Evolutionary conservation across 23 red algal genomes (phyloP).

Genomic region (Gracilaria gracilis): DNA sequence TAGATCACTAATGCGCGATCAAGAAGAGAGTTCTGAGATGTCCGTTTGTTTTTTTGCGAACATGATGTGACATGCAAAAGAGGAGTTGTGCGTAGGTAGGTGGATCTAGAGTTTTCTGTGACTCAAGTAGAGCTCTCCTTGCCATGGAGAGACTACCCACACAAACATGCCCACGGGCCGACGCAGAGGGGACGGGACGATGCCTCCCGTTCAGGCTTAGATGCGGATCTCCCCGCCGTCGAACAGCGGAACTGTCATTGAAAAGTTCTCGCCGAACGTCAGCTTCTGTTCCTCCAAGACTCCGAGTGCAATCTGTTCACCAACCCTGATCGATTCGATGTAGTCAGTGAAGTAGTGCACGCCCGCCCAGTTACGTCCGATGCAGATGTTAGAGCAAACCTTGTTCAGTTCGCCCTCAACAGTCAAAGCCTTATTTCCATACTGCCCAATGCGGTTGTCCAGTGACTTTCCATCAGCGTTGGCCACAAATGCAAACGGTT

Average conservation of each 20-base stretch:
- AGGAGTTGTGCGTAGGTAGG: too few species aligned
- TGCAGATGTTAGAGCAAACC: constrained; percentile 73
- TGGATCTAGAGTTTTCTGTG: too few species aligned
- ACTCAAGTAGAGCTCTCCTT: too few species aligned
- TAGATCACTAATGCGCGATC: too few species aligned
- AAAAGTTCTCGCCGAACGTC: constrained; percentile 63
- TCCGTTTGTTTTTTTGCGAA: too few species aligned
- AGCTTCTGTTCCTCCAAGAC: constrained; percentile 71
- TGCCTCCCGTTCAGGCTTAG: too few species aligned
- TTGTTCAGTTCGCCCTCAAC: constrained; percentile 80
- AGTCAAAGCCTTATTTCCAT: constrained; percentile 35
- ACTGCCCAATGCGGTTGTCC: background rate
- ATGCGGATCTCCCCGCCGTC: too few species aligned
- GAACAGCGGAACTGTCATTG: constrained; percentile 61
- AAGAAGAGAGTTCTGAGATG: too few species aligned
- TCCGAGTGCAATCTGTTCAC: constrained; percentile 63
- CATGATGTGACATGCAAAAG: too few species aligned
- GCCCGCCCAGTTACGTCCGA: constrained; percentile 73
- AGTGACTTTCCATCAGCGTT: constrained; percentile 5
- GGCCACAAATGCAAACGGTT: constrained; percentile 43
- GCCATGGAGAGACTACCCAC: too few species aligned
- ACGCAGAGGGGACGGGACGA: too few species aligned
- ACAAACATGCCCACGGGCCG: too few species aligned
- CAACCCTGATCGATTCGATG: constrained; percentile 54
- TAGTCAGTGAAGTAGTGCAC: constrained; percentile 75